Conservation (phyloP, 2,329 filamentous ascomycete species). For the Nemania sp. region DNA sequence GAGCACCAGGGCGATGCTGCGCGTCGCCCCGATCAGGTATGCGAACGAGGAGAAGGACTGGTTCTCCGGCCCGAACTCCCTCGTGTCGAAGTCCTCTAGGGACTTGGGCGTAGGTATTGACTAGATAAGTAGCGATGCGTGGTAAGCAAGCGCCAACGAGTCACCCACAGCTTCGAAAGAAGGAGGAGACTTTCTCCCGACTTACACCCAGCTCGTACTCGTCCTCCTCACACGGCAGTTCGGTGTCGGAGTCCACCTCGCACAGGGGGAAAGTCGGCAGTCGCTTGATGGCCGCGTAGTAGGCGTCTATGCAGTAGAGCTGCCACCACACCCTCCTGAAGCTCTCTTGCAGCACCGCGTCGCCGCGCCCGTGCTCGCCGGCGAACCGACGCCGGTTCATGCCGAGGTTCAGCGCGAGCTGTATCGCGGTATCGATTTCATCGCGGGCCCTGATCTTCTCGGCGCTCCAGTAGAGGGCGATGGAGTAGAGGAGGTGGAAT, state of each 20-base stretch:
- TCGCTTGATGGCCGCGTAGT: conserved; percentile 29
- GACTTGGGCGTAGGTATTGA: conserved; percentile 28
- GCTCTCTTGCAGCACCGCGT: conserved; percentile 23
- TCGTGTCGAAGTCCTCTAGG: conserved; percentile 26
- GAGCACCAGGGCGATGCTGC: conserved; percentile 26
- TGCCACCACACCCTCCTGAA: conserved; percentile 28
- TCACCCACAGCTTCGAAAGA: background rate
- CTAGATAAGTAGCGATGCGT: conserved; percentile 3
- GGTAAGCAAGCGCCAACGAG: conserved; percentile 5
- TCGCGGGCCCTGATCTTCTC: conserved; percentile 20
- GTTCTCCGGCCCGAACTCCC: conserved; percentile 26
- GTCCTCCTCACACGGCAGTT: conserved; percentile 29
- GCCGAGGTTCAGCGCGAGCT: conserved; percentile 19
- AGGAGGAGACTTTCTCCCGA: background rate
- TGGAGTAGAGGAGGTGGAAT: conserved; percentile 28
- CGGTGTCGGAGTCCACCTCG: conserved; percentile 24
- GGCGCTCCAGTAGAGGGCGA: conserved; percentile 22
- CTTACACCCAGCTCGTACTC: conserved; percentile 30
- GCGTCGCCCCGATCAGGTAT: conserved; percentile 30
- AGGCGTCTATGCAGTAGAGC: conserved; percentile 28
- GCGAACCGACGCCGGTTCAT: conserved; percentile 24
- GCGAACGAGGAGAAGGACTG: conserved; percentile 29
- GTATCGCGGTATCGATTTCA: conserved; percentile 26
- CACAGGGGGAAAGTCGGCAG: conserved; percentile 21
- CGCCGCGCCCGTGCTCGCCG: conserved; percentile 15